Base-by-base conservation (phyloP, 805 yeast genomes). In the Kodamaea kaohsiungensis region DNA sequence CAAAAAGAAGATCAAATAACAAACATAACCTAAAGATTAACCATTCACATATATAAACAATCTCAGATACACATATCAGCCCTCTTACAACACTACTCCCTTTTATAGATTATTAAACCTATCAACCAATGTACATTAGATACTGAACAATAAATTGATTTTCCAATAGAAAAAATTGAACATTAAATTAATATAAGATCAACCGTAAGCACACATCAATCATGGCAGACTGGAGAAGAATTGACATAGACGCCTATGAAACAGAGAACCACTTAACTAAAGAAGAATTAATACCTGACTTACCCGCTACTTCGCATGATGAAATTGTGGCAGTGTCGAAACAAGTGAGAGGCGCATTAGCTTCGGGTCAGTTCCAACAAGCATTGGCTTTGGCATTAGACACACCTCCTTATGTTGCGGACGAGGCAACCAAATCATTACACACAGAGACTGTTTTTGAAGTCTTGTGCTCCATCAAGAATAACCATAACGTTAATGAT, bases 221-320 rank as follows among this genome's bases (percentile, higher is more conserved):
- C 45, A 82, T 84, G 84, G 86, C 82, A 56, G 91, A 87, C 66
- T 89, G 96, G 96, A 88, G 99, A 82, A 85, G 95, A 80, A 90
- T 93, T 62, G 97, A 95, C 69, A 86, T 95, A 52, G 98, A 95
- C 71, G 89, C 91, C 15, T 85, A 85, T 60, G 97, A 92, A 66
- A 89, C 96, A 2, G 97, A 92, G 47, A 82, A 81, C 61, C 85
- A 83, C 63, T 70, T 89, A 58, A 78, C 86, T 33, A 78, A 79
- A 46, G 84, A 80, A 60, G 93, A 89, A 50, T 78, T 89, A 63
- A 71, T 81, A 17, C 86, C 87, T 10, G 78, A 80, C 58, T 70
- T 78, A 43, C 80, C 81, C 7, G 51, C 73, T 78, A 40, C 68
- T 68, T 50, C 80, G 3, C 64, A 64, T 35, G 66, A 76, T 40